A percentile compares a stretch with the other conserved stretches of the same genome.
These are phyloP conservation scores for Irpex sp. DNA, from an alignment of 1,284 basidiomycete genomes.

Conservation along the genomic window DNA sequence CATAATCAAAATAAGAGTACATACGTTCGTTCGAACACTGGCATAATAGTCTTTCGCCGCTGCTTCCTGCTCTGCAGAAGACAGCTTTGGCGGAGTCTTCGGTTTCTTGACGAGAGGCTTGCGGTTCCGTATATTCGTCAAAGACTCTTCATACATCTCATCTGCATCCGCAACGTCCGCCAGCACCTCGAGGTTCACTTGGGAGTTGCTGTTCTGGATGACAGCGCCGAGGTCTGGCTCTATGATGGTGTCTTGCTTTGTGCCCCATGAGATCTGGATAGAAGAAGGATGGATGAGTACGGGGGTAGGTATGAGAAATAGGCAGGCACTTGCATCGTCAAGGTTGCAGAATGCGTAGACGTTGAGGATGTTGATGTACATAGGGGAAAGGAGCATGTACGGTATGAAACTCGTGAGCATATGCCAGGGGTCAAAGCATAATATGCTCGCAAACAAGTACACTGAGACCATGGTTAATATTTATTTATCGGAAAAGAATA, in stretches of 20 bases:
- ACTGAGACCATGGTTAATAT: constrained; percentile 31
- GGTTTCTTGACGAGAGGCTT: constrained; percentile 35
- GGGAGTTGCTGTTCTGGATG: constrained; percentile 69
- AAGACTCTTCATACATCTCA: constrained; percentile 83
- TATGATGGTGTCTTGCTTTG: constrained; percentile 71
- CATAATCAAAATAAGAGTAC: constrained; percentile 17
- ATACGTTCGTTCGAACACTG: constrained; percentile 85
- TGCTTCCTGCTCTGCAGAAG: constrained; percentile 44
- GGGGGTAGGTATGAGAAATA: background rate
- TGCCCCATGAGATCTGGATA: constrained; percentile 85
- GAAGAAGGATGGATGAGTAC: constrained; percentile 5
- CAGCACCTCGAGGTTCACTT: constrained; percentile 87
- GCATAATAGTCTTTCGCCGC: constrained; percentile 85
- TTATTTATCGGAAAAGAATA: background rate
- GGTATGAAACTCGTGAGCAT: constrained; percentile 88
- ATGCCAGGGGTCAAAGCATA: constrained; percentile 93
- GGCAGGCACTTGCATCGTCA: constrained; percentile 53
- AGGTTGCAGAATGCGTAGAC: constrained; percentile 81
- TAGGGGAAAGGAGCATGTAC: constrained; percentile 83
- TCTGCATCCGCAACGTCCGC: constrained; percentile 86
- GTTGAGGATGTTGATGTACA: constrained; percentile 86
- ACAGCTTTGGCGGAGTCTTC: constrained; percentile 13
- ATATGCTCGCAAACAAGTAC: constrained; percentile 72
- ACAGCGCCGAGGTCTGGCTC: constrained; percentile 79
- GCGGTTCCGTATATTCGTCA: constrained; percentile 73